Evolutionary conservation across 441 rosid species (phyloP).

Genomic region (Daphne laureola): DNA sequence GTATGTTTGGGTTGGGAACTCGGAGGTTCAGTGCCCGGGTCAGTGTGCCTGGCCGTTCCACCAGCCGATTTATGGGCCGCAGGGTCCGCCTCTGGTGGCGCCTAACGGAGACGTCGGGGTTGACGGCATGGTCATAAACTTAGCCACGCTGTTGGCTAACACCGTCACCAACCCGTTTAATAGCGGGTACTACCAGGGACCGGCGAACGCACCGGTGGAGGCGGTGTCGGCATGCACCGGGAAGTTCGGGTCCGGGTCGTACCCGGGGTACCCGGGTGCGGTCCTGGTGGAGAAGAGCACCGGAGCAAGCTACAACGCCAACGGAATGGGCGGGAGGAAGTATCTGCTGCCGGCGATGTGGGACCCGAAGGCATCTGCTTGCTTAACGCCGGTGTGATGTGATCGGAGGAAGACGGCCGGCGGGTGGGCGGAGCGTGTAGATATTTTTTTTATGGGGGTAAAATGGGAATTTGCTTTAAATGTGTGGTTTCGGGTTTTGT

Average conservation of each 20-base stretch:
- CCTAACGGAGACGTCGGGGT: constrained; percentile 26
- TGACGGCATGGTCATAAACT: constrained; percentile 29
- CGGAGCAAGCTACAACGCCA: constrained; percentile 24
- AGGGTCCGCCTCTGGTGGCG: constrained; percentile 22
- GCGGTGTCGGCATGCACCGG: constrained; percentile 32
- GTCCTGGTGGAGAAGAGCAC: constrained; percentile 15
- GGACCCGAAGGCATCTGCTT: constrained; percentile 14
- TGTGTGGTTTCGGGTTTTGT: too few species aligned
- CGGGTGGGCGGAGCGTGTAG: not conserved
- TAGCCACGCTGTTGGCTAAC: constrained; percentile 34
- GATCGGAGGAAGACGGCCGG: constrained; percentile 10
- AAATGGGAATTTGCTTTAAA: too few species aligned
- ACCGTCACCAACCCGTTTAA: constrained; percentile 31
- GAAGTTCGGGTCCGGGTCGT: constrained; percentile 33
- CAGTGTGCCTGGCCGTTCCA: constrained; percentile 38
- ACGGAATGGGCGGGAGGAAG: constrained; percentile 17
- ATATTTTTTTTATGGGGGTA: constrained; percentile 1
- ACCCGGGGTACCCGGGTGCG: constrained; percentile 28
- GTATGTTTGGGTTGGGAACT: constrained; percentile 26
- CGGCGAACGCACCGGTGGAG: constrained; percentile 28
- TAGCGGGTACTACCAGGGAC: constrained; percentile 29
- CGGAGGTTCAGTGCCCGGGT: constrained; percentile 28
- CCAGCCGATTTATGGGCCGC: constrained; percentile 27
- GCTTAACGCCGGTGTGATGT: constrained; percentile 40
- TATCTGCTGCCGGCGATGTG: constrained; percentile 30